A percentile compares a stretch with the other conserved stretches of the same genome.
Conservation (phyloP, 2,329 filamentous ascomycete species). For the Akanthomyces dipterigenus region DNA sequence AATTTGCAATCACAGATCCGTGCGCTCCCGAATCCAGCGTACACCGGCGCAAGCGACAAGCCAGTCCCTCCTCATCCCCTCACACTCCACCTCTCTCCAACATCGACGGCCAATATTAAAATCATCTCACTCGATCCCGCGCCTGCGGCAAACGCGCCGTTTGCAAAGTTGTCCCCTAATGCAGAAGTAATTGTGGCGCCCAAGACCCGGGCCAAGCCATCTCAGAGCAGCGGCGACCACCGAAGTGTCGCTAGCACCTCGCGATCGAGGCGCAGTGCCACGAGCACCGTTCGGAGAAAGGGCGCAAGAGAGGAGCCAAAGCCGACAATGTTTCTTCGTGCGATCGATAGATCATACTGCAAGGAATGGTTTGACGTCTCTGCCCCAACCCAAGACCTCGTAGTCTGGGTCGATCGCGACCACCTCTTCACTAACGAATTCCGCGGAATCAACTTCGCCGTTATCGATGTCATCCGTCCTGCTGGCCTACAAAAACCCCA, state of each 20-base stretch:
- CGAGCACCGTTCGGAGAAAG: slow-evolving; percentile 58
- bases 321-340: slow-evolving; percentile 70
- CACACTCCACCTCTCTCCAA: slow-evolving; percentile 88
- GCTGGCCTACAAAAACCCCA: slow-evolving; percentile 66
- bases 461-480: slow-evolving; percentile 81
- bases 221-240: slow-evolving; percentile 62
- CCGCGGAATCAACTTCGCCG: slow-evolving; percentile 68
- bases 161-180: slow-evolving; percentile 88
- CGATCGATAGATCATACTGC: slow-evolving; percentile 63
- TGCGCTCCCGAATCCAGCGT: slow-evolving; percentile 80
- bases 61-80: slow-evolving; percentile 64
- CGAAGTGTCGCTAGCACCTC: slow-evolving; percentile 75
- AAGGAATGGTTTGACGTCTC: slow-evolving; percentile 74
- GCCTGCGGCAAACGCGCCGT: slow-evolving; percentile 60
- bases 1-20: slow-evolving; percentile 91
- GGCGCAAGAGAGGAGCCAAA: slow-evolving; percentile 57
- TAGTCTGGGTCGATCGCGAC: slow-evolving; percentile 80
- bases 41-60: slow-evolving; percentile 43
- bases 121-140: slow-evolving; percentile 77
- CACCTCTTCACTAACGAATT: slow-evolving; percentile 65
- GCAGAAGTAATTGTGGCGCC: slow-evolving; percentile 97
- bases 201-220: slow-evolving; percentile 70
- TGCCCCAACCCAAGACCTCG: slow-evolving; percentile 50
- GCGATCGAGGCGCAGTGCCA: slow-evolving; percentile 69
- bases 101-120: slow-evolving; percentile 87